A percentile compares a stretch with the other conserved stretches of the same genome.
Conservation (phyloP, 768 basidiomycete genomes). For the Lactarius vividus region DNA sequence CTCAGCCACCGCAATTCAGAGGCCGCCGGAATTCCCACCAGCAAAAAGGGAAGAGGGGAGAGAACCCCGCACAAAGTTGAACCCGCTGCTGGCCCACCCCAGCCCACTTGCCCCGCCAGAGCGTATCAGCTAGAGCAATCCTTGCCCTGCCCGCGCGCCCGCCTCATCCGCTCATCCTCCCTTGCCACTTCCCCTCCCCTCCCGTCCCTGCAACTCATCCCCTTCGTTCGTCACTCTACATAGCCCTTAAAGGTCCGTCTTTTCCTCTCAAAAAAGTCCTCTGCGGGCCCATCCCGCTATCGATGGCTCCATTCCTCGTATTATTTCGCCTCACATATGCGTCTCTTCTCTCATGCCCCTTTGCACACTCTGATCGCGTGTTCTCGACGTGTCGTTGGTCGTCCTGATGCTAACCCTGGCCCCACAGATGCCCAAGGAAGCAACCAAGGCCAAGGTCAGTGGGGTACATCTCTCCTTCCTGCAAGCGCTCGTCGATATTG, state of each 20-base stretch:
- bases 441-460: slow-evolving; percentile 66
- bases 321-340: slow-evolving; percentile 6
- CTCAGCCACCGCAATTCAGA: slow-evolving; percentile 18
- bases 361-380: slow-evolving; percentile 30
- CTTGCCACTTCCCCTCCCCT: slow-evolving; percentile 7
- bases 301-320: slow-evolving; percentile 12
- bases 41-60: slow-evolving; percentile 9
- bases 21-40: slow-evolving; percentile 16
- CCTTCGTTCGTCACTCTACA: background rate
- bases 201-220: slow-evolving; percentile 10
- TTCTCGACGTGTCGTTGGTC: slow-evolving; percentile 41
- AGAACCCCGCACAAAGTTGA: slow-evolving; percentile 17
- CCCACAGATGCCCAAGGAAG: slow-evolving; percentile 75
- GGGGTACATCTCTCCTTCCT: slow-evolving; percentile 28
- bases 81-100: slow-evolving; percentile 22
- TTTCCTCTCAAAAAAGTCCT: background rate
- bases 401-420: slow-evolving; percentile 37
- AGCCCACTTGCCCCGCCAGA: slow-evolving; percentile 12
- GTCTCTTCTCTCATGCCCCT: slow-evolving; percentile 6
- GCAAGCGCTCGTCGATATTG: slow-evolving; percentile 23
- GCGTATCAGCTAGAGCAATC: slow-evolving; percentile 5
- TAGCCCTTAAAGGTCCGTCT: slow-evolving; percentile 17
- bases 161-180: slow-evolving; percentile 20
- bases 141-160: slow-evolving; percentile 22
- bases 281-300: slow-evolving; percentile 9